phyloP scores from a whole-genome alignment of 352 stramenopile genomes.

The Globisporangium ultimum region DNA sequence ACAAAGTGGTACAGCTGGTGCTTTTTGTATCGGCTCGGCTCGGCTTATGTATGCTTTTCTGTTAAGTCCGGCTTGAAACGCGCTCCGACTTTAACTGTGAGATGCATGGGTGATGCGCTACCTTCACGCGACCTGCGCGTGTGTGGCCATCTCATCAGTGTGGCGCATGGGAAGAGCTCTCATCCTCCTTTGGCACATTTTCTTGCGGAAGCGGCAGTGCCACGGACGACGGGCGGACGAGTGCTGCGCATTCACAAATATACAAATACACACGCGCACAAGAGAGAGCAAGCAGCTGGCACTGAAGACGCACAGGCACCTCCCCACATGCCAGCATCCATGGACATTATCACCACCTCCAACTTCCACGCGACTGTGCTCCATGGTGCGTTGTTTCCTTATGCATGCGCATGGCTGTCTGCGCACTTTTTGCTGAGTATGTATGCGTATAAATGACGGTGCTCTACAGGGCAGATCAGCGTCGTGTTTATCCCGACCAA shows the following conservation, averaged over 20 bases:
- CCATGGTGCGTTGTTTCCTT: conserved; percentile 34
- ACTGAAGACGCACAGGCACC: too few relatives aligned
- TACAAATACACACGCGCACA: too few relatives aligned
- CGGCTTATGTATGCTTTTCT: too few relatives aligned
- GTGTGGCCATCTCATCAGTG: conserved; percentile 9
- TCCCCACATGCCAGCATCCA: conserved; percentile 15
- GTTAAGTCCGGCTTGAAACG: neutral
- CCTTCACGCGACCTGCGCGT: conserved; percentile 6
- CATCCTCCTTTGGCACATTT: neutral
- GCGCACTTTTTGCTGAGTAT: too few relatives aligned
- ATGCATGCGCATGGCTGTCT: too few relatives aligned
- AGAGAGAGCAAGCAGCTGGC: too few relatives aligned
- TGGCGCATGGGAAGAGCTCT: neutral
- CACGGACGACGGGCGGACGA: too few relatives aligned
- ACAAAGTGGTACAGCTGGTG: too few relatives aligned
- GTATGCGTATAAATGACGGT: too few relatives aligned
- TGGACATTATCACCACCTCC: conserved; percentile 87
- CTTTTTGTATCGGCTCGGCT: too few relatives aligned
- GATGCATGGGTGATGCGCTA: neutral
- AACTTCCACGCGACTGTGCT: conserved; percentile 88
- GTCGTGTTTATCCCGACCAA: conserved; percentile 76
- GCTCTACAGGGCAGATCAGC: conserved; percentile 54
- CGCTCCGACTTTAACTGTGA: neutral
- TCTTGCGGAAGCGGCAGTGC: neutral
- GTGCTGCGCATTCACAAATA: neutral